phyloP scores from a whole-genome alignment of 164 flowering plant species.

The Macadamia tetraphylla region DNA sequence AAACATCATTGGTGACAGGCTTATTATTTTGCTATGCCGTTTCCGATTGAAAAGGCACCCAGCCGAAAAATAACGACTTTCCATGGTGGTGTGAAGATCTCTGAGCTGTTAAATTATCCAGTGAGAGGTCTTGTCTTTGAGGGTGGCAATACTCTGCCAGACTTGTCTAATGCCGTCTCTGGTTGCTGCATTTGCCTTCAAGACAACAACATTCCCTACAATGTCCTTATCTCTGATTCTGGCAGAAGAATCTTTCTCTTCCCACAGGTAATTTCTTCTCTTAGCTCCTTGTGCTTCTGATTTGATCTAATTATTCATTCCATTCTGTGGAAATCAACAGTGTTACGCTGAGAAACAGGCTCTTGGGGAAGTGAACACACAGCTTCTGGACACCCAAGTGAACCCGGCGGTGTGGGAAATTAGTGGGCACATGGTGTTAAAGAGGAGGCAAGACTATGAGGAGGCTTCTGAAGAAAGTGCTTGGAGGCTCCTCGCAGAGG shows the following conservation, averaged over 20 bases:
- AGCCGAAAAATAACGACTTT: conserved; percentile 25
- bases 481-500: background rate
- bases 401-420: conserved; percentile 78
- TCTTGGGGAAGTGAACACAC: conserved; percentile 57
- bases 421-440: conserved; percentile 71
- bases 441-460: conserved; percentile 29
- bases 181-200: conserved; percentile 64
- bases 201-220: conserved; percentile 70
- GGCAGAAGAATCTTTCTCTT: conserved; percentile 60
- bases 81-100: conserved; percentile 39
- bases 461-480: background rate
- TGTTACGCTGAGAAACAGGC: conserved; percentile 83
- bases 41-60: conserved; percentile 73
- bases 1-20: conserved; percentile 36
- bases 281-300: background rate
- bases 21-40: conserved; percentile 52
- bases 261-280: conserved; percentile 56
- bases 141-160: conserved; percentile 49
- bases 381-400: conserved; percentile 65
- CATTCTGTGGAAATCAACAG: conserved; percentile 21
- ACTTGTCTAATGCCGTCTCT: conserved; percentile 55
- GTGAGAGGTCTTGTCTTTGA: conserved; percentile 72
- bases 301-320: too few species aligned
- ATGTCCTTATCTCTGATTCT: conserved; percentile 67
- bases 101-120: conserved; percentile 57